Conservation (phyloP, 345 rosid species). For the Pugionium cornutum region DNA sequence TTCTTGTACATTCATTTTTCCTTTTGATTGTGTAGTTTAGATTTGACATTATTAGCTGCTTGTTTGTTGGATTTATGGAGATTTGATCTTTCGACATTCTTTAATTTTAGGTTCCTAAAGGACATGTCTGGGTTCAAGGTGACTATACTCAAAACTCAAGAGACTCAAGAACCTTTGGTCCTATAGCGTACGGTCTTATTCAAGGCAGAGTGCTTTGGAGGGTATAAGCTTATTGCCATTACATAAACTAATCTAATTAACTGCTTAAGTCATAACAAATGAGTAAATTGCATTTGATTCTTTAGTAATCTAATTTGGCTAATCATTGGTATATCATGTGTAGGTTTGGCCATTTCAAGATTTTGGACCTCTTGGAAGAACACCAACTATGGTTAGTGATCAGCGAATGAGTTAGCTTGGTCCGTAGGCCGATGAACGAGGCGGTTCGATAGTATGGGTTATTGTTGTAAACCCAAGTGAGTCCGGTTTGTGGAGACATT, state of each 20-base stretch:
- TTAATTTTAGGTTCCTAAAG: conserved; percentile 63
- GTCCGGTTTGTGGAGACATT: background rate
- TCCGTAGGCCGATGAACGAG: background rate
- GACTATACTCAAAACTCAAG: conserved; percentile 56
- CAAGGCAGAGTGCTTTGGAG: conserved; percentile 62
- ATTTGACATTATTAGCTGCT: background rate
- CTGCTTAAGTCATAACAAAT: no score
- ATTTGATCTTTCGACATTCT: background rate
- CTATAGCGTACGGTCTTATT: conserved; percentile 74
- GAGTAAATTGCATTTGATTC: background rate
- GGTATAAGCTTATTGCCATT: conserved; percentile 42
- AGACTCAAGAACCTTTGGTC: conserved; percentile 77
- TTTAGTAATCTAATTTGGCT: background rate
- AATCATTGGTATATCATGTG: conserved; percentile 9
- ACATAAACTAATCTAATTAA: no score
- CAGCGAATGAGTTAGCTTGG: conserved; percentile 5
- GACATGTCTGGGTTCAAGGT: conserved; percentile 74
- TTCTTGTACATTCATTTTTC: background rate
- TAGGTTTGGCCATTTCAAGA: conserved; percentile 63
- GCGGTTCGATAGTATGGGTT: background rate
- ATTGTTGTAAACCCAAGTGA: background rate
- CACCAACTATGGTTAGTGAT: conserved; percentile 7
- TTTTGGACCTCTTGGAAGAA: conserved; percentile 48
- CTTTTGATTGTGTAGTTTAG: conserved; percentile 1
- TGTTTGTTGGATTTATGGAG: background rate